A percentile compares a stretch with the other conserved stretches of the same genome.
These are phyloP conservation scores for Yarrowia yakushimensis DNA, from an alignment of 805 yeast species.

Conservation along the genomic window DNA sequence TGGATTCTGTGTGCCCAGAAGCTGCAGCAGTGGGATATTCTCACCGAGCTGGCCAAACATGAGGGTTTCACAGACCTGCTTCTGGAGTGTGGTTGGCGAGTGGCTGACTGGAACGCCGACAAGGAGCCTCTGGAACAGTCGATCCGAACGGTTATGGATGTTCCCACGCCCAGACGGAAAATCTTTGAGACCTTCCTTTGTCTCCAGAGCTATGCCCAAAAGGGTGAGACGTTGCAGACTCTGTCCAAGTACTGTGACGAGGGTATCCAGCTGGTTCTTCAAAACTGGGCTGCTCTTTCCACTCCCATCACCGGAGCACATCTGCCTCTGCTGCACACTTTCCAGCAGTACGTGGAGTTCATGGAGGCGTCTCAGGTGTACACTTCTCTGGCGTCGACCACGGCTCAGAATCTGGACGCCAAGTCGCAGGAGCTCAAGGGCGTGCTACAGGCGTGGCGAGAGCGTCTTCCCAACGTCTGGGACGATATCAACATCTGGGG, in stretches of 20 bases:
- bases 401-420: conserved; percentile 84
- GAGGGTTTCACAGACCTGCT: conserved; percentile 95
- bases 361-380: conserved; percentile 96
- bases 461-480: conserved; percentile 92
- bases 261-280: conserved; percentile 86
- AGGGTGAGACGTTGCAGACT: conserved; percentile 78
- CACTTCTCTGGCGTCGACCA: conserved; percentile 80
- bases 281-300: conserved; percentile 93
- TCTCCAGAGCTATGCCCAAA: conserved; percentile 89
- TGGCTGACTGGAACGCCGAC: conserved; percentile 97
- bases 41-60: conserved; percentile 94
- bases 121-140: conserved; percentile 91
- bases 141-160: conserved; percentile 95
- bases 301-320: conserved; percentile 73
- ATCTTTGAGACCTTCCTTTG: conserved; percentile 91
- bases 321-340: conserved; percentile 81
- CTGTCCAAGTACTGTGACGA: conserved; percentile 87
- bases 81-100: conserved; percentile 99
- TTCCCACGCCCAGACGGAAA: conserved; percentile 96
- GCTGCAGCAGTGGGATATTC: conserved; percentile 95
- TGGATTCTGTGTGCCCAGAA: conserved; percentile 98
- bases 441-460: conserved; percentile 96
- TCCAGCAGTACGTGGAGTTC: conserved; percentile 96
- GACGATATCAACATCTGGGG: conserved; percentile 98
- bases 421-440: conserved; percentile 93